Base-by-base conservation (phyloP, 768 basidiomycete species). In the Crucibulum laeve region DNA sequence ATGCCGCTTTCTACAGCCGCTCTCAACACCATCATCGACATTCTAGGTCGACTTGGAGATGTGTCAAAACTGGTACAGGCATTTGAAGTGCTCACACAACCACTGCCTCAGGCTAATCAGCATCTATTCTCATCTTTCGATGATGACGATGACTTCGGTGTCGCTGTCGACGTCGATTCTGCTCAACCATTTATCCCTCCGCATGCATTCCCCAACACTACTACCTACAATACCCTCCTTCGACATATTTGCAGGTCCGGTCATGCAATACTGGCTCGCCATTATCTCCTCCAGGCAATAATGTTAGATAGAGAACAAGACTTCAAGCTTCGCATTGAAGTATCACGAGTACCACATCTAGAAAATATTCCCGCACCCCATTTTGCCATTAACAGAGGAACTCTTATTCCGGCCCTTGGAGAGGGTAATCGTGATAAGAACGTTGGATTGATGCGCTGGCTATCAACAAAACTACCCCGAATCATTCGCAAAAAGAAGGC, bases 71-170 rank as follows among this genome's bases (percentile, higher is more conserved):
- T 91, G 56, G 74, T 91, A 4, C 78, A 80, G 53, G 73, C 82
- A 1, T 91, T 90, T 54, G 89, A 91, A 52, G 80, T 86, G 22
- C 77, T 90, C 45, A 87, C 88, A 0, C 73, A 80, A 38, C 85
- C 86, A 13, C 69, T 89, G 22, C 80, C 84, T 8, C 61, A 65
- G 46, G 69, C 73, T 33, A 68, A 61, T 38, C 64, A 71, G 55
- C 67, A 70, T 50, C 64, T 70, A 43, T 69, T 75, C 47, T 64
- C 73, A 4, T 71, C 78, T 10, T 84, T 82, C 57, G 83, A 85
- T 35, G 82, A 84, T 17, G 83, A 85, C 38, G 85, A 87, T 30
- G 82, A 89, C 52, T 79, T 74, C 48, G 75, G 74, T 23, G 69
- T 74, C 40, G 52, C 69, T 22, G 60, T 74, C 36, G 48, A 63